A percentile compares a stretch with the other conserved stretches of the same genome.
These are phyloP conservation scores for Vanilla planifolia DNA, from an alignment of 106 monocot species.

Conservation along the genomic window DNA sequence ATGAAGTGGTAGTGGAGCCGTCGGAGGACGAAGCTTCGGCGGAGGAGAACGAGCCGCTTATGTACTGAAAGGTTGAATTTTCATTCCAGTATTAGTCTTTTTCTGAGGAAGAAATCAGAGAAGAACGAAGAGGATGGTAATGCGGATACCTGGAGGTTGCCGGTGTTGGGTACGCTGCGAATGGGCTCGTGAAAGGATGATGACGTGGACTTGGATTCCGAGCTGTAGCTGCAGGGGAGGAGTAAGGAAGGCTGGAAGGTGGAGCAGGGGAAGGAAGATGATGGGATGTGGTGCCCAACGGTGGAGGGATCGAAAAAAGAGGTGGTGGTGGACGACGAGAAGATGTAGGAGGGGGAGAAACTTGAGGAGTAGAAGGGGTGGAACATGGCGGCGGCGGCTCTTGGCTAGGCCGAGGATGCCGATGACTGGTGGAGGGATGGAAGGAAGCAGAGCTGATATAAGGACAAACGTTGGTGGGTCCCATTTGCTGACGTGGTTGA, in stretches of 20 bases:
- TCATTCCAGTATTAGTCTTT: neutral
- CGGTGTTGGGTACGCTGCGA: conserved; percentile 12
- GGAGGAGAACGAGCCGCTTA: conserved; percentile 18
- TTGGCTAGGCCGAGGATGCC: no score
- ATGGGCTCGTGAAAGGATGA: conserved; percentile 14
- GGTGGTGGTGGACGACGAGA: neutral
- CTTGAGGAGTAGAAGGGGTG: neutral
- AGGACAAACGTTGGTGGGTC: no score
- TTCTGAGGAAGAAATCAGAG: neutral
- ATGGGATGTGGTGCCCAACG: no score
- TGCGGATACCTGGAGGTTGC: conserved; percentile 7
- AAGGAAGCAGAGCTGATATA: no score
- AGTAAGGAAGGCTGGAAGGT: neutral
- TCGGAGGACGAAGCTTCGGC: conserved; percentile 13
- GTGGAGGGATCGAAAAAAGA: no score
- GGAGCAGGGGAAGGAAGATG: neutral
- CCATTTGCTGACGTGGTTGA: no score
- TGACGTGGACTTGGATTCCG: conserved; percentile 10
- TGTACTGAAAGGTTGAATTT: conserved; percentile 12
- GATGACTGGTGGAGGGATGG: no score
- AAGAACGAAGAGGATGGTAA: neutral
- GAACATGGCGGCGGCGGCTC: conserved; percentile 6
- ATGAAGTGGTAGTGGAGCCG: neutral
- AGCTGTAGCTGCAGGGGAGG: conserved; percentile 10
- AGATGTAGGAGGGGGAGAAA: neutral